phyloP scores from a whole-genome alignment of 345 rosid species.

The Passiflora organensis region DNA sequence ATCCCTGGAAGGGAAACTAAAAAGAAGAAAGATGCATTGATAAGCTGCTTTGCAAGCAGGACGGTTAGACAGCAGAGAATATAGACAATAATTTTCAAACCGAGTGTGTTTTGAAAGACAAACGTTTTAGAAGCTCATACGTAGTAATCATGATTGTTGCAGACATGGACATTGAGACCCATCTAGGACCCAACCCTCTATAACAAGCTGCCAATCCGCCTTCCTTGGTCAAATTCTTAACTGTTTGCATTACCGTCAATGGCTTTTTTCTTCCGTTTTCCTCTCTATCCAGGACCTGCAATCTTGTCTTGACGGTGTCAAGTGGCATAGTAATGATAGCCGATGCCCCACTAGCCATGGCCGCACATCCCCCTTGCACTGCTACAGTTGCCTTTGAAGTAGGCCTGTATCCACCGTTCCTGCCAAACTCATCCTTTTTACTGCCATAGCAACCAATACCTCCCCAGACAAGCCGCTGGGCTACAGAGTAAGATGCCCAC shows the following conservation, averaged over 20 bases:
- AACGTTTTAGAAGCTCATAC: slow-evolving; percentile 71
- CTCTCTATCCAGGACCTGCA: slow-evolving; percentile 75
- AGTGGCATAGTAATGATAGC: slow-evolving; percentile 78
- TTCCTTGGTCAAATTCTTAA: slow-evolving; percentile 56
- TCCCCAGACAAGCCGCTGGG: slow-evolving; percentile 55
- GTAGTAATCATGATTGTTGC: slow-evolving; percentile 89
- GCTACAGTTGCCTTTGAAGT: slow-evolving; percentile 42
- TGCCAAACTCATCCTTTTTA: slow-evolving; percentile 24
- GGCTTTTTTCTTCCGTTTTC: slow-evolving; percentile 59
- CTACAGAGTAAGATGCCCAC: slow-evolving; percentile 97
- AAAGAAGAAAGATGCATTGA: slow-evolving; percentile 18
- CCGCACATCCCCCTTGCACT: slow-evolving; percentile 71
- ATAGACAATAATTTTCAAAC: too few relatives aligned
- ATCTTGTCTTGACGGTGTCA: slow-evolving; percentile 78
- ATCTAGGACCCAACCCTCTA: slow-evolving; percentile 86
- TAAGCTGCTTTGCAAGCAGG: slow-evolving; percentile 7
- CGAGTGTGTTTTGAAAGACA: slow-evolving; percentile 76
- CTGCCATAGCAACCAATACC: slow-evolving; percentile 30
- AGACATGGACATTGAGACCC: slow-evolving; percentile 91
- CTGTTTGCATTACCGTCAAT: slow-evolving; percentile 51
- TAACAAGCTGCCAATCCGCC: slow-evolving; percentile 79
- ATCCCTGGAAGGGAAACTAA: slow-evolving; percentile 6
- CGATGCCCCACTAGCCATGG: slow-evolving; percentile 74
- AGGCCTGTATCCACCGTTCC: slow-evolving; percentile 23
- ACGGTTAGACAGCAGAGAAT: slow-evolving; percentile 2